Percentiles rank a stretch among this genome's conserved stretches.
These are phyloP conservation scores for Acidomyces sp. DNA, from an alignment of 495 filamentous ascomycete species.

Conservation along the genomic window DNA sequence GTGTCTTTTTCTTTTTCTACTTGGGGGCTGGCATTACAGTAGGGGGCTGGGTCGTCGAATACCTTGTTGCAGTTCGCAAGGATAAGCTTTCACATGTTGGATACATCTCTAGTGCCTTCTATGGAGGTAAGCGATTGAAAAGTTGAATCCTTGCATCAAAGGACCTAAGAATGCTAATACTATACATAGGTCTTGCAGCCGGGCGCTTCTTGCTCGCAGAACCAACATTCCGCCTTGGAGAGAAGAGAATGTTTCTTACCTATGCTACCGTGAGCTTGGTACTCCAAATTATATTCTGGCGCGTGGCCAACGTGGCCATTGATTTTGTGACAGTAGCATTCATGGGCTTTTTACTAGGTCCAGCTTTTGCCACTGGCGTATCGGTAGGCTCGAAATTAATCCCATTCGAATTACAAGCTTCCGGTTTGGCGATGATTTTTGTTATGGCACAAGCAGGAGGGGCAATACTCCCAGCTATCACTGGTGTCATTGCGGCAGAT, in stretches of 20 bases:
- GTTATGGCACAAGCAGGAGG: constrained; percentile 22
- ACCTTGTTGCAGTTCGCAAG: constrained; percentile 16
- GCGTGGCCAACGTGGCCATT: constrained; percentile 23
- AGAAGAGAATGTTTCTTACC: constrained; percentile 36
- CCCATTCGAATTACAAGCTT: constrained; percentile 11
- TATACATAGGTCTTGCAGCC: constrained; percentile 22
- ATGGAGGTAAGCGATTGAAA: too few relatives aligned
- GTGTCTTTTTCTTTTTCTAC: constrained; percentile 19
- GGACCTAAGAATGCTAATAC: too few relatives aligned
- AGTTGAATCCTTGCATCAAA: too few relatives aligned
- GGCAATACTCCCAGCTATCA: constrained; percentile 17
- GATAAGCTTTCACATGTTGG: constrained; percentile 24
- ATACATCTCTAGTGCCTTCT: constrained; percentile 16
- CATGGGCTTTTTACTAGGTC: constrained; percentile 18
- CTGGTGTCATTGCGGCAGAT: constrained; percentile 17
- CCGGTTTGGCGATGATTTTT: constrained; percentile 16
- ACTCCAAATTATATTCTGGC: constrained; percentile 47
- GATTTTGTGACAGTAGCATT: constrained; percentile 11
- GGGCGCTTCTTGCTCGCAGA: constrained; percentile 41
- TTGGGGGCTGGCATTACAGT: constrained; percentile 20
- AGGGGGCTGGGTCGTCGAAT: constrained; percentile 23
- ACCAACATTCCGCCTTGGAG: constrained; percentile 40
- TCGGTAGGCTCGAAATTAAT: constrained; percentile 17
- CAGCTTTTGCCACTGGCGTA: constrained; percentile 19
- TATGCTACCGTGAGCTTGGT: constrained; percentile 42